Base-by-base conservation (phyloP, 1,284 basidiomycete genomes). In the Lentinula novae-zelandiae region DNA sequence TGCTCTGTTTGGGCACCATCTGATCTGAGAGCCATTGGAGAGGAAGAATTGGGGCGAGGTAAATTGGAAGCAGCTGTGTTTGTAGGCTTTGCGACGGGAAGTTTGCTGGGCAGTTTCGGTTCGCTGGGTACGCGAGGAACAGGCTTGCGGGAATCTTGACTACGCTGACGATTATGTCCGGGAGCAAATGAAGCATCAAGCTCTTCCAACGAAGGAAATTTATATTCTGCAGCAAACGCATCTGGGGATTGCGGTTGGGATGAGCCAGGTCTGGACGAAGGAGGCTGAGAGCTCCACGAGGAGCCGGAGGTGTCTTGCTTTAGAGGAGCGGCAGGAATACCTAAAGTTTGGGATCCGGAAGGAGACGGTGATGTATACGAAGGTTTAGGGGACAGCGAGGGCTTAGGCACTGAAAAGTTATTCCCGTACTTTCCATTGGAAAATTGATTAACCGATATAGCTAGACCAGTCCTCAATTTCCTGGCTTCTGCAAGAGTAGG, bases 151-250 rank as follows among this genome's bases (percentile, higher is more conserved):
- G 62, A 58, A n/a, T 36, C 49, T 27, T 56, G 44, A 15, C 33
- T 42, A 10, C 42, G 59, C 63, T 67, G 56, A 31, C 58, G 58
- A 9, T 67, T 39, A 64, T 46, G 71, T 56, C 36, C 31, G 0
- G 76, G 67, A 8, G 67, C 70, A 62, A 88, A 85, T n/a, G 78
- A 78, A 9, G 84, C 82, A 72, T 93, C 88, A 10, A 92, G 75
- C 66, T 91, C 88, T 69, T 92, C 90, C 33, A 93, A 73, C 0
- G 90, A 87, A 2, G 90, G 90, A 71, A 90, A 93, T 54, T 89
- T 79, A 51, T 82, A 79, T 70, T 92, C 89, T 3, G 78, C 81
- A 38, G 83, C 74, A 8, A 83, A 68, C 44, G 80, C 75, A 20
- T 80, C 78, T 53, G 57, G 10, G n/a, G 63, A 51, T 46, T 42